Conservation (phyloP, 306 rosid genomes). For the Quercus gilva region DNA sequence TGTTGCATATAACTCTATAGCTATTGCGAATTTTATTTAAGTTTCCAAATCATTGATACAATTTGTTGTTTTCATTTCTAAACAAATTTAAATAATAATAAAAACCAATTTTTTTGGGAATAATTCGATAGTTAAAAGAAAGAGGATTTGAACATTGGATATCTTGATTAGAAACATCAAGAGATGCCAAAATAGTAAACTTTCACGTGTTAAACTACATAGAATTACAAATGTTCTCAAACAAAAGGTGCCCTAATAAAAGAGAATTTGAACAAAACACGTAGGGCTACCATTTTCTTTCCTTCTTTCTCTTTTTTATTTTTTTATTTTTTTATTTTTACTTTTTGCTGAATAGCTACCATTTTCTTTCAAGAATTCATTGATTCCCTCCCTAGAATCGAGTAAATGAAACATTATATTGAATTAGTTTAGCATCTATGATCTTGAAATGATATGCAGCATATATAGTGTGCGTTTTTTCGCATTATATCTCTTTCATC, state of each 20-base stretch:
- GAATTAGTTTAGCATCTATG: constrained; percentile 33
- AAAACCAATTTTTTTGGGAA: not conserved
- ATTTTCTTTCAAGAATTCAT: constrained; percentile 4
- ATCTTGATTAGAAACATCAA: no score
- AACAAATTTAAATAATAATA: not conserved
- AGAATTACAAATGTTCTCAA: no score
- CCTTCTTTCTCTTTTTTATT: no score
- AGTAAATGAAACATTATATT: not conserved
- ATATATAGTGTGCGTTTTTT: constrained; percentile 18
- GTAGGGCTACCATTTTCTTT: not conserved
- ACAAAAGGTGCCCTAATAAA: not conserved
- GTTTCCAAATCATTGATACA: not conserved
- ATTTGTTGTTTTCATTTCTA: not conserved
- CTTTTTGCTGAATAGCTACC: not conserved
- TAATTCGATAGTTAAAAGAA: no score
- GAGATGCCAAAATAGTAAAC: no score
- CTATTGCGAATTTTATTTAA: no score
- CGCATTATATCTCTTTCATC: constrained; percentile 15
- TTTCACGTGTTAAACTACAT: no score
- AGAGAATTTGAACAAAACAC: not conserved
- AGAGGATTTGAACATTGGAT: no score
- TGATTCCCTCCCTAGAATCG: constrained; percentile 16
- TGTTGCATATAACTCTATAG: not conserved
- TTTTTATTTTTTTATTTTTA: no score
- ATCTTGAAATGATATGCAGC: constrained; percentile 20